Conservation (phyloP, 495 filamentous ascomycete genomes). For the Aspergillus incahuasiensis region DNA sequence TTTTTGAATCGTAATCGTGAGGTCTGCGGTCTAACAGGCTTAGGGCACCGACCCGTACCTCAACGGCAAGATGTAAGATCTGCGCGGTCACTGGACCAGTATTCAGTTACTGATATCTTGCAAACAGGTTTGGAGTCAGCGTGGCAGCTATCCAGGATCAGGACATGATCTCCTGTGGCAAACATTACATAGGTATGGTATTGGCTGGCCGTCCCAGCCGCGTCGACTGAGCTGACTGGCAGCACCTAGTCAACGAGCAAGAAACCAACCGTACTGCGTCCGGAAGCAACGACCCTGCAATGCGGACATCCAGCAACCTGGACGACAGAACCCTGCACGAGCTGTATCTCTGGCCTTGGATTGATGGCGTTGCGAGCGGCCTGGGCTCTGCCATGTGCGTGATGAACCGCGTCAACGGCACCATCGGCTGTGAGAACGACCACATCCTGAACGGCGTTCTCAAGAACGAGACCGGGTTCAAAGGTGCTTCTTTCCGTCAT, state of each 20-base stretch:
- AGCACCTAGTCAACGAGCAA: constrained; percentile 54
- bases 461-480: constrained; percentile 57
- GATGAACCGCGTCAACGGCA: constrained; percentile 61
- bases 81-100: background rate
- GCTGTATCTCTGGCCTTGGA: constrained; percentile 62
- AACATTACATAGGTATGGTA: constrained; percentile 59
- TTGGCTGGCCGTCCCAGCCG: background rate
- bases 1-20: background rate
- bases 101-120: background rate
- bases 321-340: constrained; percentile 70
- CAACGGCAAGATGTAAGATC: background rate
- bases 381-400: constrained; percentile 54
- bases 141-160: background rate
- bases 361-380: constrained; percentile 50
- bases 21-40: background rate
- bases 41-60: background rate
- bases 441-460: constrained; percentile 53
- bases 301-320: constrained; percentile 51
- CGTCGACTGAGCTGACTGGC: background rate
- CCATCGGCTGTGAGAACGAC: constrained; percentile 63
- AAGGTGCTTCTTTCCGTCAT: constrained; percentile 9
- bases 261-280: constrained; percentile 60
- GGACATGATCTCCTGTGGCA: constrained; percentile 37
- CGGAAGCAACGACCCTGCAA: constrained; percentile 30
- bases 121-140: background rate